Base-by-base conservation (phyloP, 2,329 filamentous ascomycete genomes). In the Blumeria hordei region DNA sequence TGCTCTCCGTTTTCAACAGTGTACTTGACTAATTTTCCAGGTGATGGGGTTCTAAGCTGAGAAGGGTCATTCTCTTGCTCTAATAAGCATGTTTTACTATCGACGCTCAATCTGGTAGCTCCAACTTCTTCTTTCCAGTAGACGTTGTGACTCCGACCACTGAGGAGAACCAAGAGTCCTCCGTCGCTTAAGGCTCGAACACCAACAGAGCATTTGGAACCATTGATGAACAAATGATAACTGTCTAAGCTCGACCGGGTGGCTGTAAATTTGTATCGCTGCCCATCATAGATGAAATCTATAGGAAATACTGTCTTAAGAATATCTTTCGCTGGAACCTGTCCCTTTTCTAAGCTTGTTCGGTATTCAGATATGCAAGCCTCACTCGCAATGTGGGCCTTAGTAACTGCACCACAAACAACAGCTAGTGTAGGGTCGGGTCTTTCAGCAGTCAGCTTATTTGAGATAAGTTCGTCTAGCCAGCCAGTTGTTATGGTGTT, bases 91-190 rank as follows among this genome's bases (percentile, higher is more conserved):
- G 92, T 98, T 80, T 96, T 98, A 74, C 88, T 86, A 67, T 98
- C 92, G 28, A 98, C 88, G 34, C 88, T 95, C 62, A 98, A 72
- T 67, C 92, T 88, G 54, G 92, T 95, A 39, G 90, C 92, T 56
- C 88, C 88, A 50, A 94, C 87, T 69, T 98, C 92, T 67, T 98
- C 92, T 72, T 96, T 96, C 92, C 92, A 98, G 79, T 98, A 98
- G 58, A 96, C 81, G 66, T 92, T 98, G 80, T 98, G 92, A 62
- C 86, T 94, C 69, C 87, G 86, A 58, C 92, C 92, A 64, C 83
- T 82, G 45, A 98, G 79, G 18, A 98, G 78, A 59, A 98, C 80
- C 56, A 98, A 76, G 10, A 98, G 78, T 68, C 92, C 92, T 68
- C 92, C 92, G 63, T 98, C 92, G 60, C 87, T 88, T 60, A 98